A percentile compares a stretch with the other conserved stretches of the same genome.
Evolutionary conservation across 768 basidiomycete species (phyloP).

Genomic region (Mycena rebaudengoi): DNA sequence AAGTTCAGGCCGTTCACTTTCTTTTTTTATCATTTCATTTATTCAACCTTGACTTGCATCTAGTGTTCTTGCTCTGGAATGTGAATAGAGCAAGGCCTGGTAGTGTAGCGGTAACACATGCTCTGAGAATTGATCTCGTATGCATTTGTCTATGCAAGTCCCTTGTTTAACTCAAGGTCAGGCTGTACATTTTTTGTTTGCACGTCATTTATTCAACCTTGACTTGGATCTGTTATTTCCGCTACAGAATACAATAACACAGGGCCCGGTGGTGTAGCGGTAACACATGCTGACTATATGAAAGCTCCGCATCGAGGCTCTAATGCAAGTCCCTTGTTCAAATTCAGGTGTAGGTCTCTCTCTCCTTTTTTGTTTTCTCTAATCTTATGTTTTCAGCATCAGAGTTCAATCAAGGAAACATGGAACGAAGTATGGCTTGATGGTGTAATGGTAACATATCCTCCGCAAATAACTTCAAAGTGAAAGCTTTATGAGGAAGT

Average conservation of each 20-base stretch:
- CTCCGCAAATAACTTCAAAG: background rate
- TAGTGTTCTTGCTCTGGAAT: background rate
- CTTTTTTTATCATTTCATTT: background rate
- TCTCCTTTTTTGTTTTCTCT: no score
- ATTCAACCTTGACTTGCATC: background rate
- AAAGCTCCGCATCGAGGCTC: background rate
- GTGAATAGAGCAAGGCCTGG: background rate
- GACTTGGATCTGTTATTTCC: background rate
- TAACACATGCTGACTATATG: background rate
- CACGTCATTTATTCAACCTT: background rate
- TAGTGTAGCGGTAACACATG: background rate
- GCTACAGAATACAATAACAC: background rate
- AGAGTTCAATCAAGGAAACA: no score
- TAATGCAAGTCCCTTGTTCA: background rate
- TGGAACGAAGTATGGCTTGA: no score
- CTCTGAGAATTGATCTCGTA: no score
- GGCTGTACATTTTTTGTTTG: background rate
- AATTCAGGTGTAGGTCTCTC: background rate
- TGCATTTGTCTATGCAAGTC: no score
- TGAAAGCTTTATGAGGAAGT: background rate
- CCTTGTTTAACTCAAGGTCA: background rate
- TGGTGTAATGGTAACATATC: background rate
- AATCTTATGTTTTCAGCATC: no score
- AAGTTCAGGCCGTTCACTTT: background rate
- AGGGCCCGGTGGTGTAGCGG: background rate